Evolutionary conservation across 148 eudicot genomes (phyloP).

Genomic region (Beta vulgaris): DNA sequence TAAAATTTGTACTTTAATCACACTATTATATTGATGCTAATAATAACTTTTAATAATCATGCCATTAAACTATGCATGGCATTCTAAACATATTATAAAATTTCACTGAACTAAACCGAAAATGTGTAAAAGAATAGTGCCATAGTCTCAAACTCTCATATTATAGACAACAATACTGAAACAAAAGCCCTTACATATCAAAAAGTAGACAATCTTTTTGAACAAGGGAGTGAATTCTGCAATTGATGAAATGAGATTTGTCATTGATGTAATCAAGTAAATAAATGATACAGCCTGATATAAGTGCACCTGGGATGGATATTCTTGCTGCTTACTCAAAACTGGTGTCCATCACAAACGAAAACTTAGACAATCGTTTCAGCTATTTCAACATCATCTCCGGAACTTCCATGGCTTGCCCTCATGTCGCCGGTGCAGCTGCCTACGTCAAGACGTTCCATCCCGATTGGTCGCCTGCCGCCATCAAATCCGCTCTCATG

Average conservation of each 20-base stretch:
- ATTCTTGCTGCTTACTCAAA: conserved; percentile 69
- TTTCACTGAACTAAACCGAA: too few species aligned
- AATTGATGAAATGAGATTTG: neutral
- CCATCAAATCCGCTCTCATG: conserved; percentile 89
- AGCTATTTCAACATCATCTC: conserved; percentile 47
- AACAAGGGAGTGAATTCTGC: neutral
- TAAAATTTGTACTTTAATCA: too few species aligned
- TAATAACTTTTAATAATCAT: too few species aligned
- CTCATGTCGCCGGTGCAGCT: conserved; percentile 72
- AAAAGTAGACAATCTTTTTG: too few species aligned
- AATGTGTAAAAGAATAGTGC: too few species aligned
- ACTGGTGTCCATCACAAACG: conserved; percentile 35
- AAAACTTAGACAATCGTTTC: conserved; percentile 36
- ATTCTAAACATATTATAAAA: too few species aligned
- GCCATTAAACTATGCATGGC: too few species aligned
- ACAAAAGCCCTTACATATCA: too few species aligned
- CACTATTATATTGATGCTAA: too few species aligned
- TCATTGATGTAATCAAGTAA: neutral
- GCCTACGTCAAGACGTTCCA: conserved; percentile 77
- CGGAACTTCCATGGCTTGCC: conserved; percentile 89
- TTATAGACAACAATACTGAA: too few species aligned
- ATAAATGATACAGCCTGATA: conserved; percentile 58
- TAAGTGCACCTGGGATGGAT: conserved; percentile 70
- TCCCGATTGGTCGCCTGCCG: conserved; percentile 84
- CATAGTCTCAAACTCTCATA: too few species aligned